Percentiles rank a stretch among this genome's conserved stretches.
Conservation (phyloP, 2,329 filamentous ascomycete genomes). For the Pseudopyricularia javanii region DNA sequence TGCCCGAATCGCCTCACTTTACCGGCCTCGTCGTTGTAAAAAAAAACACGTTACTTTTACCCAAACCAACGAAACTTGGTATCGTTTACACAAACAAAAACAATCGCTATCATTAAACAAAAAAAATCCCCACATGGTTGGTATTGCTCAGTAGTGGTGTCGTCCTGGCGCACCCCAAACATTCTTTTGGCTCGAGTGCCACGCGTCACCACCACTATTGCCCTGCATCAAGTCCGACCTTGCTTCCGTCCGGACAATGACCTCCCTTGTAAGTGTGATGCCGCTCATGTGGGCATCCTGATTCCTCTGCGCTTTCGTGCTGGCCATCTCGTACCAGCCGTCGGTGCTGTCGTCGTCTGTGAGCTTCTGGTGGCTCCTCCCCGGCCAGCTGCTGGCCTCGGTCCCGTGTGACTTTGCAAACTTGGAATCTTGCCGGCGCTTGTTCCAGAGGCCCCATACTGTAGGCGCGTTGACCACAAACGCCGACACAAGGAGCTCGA, state of each 20-base stretch:
- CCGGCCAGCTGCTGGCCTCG: not conserved
- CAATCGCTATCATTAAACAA: too few relatives aligned
- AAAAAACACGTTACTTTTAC: too few relatives aligned
- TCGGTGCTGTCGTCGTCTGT: not conserved
- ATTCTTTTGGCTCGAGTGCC: not conserved
- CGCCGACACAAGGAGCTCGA: not conserved
- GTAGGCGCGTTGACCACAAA: constrained; percentile 2
- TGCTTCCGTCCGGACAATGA: not conserved
- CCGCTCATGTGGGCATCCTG: not conserved
- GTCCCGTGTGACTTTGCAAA: not conserved
- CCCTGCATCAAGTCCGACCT: not conserved
- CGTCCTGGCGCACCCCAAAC: not conserved
- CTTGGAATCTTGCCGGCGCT: not conserved
- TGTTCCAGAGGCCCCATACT: not conserved
- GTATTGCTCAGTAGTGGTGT: not conserved
- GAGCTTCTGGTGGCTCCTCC: not conserved
- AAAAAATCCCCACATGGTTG: too few relatives aligned
- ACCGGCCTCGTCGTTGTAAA: too few relatives aligned
- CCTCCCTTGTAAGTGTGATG: not conserved
- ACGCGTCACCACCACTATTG: not conserved
- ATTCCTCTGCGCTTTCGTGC: not conserved
- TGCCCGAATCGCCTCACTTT: too few relatives aligned
- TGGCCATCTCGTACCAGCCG: not conserved
- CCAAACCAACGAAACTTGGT: too few relatives aligned
- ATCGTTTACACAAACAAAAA: too few relatives aligned